These are phyloP conservation scores for Jaltomata sinuosa DNA, from an alignment of 257 asterid species.

Conservation along the genomic window DNA sequence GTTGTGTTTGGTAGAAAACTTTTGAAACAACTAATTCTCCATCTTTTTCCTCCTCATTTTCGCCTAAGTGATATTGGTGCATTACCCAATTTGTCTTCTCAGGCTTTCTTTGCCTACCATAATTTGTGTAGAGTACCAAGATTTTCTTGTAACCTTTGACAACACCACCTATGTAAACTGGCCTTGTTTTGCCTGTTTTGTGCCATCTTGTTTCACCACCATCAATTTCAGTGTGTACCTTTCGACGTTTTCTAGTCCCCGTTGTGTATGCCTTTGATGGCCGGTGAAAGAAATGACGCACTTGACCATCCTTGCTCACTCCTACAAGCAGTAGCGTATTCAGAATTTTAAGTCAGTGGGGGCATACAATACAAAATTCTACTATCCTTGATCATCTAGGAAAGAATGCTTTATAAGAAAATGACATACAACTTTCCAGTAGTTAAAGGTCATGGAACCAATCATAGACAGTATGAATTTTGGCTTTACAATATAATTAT, in stretches of 20 bases:
- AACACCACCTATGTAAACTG: slow-evolving; percentile 26
- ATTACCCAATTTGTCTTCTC: slow-evolving; percentile 93
- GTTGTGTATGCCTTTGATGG: slow-evolving; percentile 96
- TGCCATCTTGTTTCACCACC: slow-evolving; percentile 94
- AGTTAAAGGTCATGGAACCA: no score
- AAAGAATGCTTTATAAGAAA: not conserved
- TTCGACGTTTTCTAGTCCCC: slow-evolving; percentile 79
- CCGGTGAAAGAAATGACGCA: slow-evolving; percentile 89
- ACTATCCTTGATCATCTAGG: not conserved
- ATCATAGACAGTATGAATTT: no score
- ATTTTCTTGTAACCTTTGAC: slow-evolving; percentile 76
- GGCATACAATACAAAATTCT: no score
- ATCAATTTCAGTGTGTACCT: slow-evolving; percentile 66
- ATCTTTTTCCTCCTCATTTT: slow-evolving; percentile 77
- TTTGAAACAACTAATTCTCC: slow-evolving; percentile 88
- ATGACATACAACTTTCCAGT: not conserved
- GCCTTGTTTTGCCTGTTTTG: slow-evolving; percentile 84
- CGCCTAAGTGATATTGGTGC: slow-evolving; percentile 90
- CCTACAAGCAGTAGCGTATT: slow-evolving; percentile 21
- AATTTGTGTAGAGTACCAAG: slow-evolving; percentile 81
- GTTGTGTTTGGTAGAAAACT: slow-evolving; percentile 94
- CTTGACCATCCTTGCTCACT: slow-evolving; percentile 78
- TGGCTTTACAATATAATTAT: not conserved
- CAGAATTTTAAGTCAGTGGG: not conserved
- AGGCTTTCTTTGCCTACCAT: slow-evolving; percentile 80